Percentiles rank a stretch among this genome's conserved stretches.
These are phyloP conservation scores for Meira miltonrushii DNA, from an alignment of 1,284 basidiomycete genomes.

Conservation along the genomic window DNA sequence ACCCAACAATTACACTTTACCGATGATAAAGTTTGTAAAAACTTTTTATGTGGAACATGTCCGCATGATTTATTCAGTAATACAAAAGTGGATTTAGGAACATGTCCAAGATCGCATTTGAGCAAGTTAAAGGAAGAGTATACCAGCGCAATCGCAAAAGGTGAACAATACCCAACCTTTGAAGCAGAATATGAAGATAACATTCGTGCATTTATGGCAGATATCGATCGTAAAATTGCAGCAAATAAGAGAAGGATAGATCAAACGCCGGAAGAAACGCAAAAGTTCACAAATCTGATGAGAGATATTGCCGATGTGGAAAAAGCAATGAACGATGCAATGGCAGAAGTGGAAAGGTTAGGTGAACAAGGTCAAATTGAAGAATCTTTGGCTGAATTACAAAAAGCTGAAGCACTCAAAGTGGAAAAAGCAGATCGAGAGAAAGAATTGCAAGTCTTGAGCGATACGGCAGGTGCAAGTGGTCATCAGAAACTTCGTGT, in stretches of 20 bases:
- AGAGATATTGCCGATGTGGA: conserved; percentile 99
- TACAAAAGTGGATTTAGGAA: conserved; percentile 99
- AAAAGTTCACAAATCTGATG: conserved; percentile 97
- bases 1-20: conserved; percentile 74
- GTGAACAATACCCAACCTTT: conserved; percentile 51
- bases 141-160: conserved; percentile 68
- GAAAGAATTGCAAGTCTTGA: conserved; percentile 89
- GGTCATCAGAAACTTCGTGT: conserved; percentile 98
- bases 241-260: conserved; percentile 89
- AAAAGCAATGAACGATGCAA: conserved; percentile 93
- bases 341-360: conserved; percentile 91
- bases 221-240: conserved; percentile 92
- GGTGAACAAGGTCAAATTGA: conserved; percentile 98
- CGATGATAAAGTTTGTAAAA: conserved; percentile 97
- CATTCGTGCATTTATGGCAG: conserved; percentile 91
- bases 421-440: conserved; percentile 94
- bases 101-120: conserved; percentile 93
- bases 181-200: conserved; percentile 71
- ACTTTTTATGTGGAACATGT: conserved; percentile 95
- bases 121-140: conserved; percentile 91
- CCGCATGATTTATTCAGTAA: conserved; percentile 97
- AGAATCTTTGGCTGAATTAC: conserved; percentile 94
- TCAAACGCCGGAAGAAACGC: conserved; percentile 99
- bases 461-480: conserved; percentile 95
- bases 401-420: conserved; percentile 94